Base-by-base conservation (phyloP, 1,284 basidiomycete genomes). In the Moesziomyces sp. region DNA sequence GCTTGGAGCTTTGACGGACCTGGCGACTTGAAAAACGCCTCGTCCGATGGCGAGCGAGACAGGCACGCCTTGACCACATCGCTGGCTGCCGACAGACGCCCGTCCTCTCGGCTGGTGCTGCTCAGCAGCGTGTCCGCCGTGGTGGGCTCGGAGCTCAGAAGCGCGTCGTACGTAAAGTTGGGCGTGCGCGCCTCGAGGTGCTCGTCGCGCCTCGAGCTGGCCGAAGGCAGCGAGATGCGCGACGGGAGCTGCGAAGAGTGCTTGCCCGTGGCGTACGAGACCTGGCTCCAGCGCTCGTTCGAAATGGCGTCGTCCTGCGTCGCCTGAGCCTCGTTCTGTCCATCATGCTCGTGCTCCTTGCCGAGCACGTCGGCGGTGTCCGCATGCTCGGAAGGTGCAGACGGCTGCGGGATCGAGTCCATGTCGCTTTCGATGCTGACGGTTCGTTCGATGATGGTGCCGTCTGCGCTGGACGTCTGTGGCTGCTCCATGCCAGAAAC, bases 81-180 rank as follows among this genome's bases (percentile, higher is more conserved):
- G 16, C 54, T 52, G n/a, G 50, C 58, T 11, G 49, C 50, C 33
- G 64, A 67, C 42, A 57, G 21, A 5, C 53, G 50, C 16, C 57
- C 58, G 11, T 30, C 50, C 5, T 56, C 58, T 10, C 24, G 43
- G 35, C 49, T 56, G 13, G 58, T 50, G 46, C 50, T 60, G 49
- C 66, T 69, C 46, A 69, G 30, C 47, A 63, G 66, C 19, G 66
- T 59, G 23, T 69, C 66, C 19, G 51, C 33, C n/a, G 66, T 69
- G 7, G 66, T 69, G 18, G 60, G 52, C 46, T 63, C 59, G 0
- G 66, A 63, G 45, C 51, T 54, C 28, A 59, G 52, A 7, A 58
- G 66, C 18, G 54, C 56, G 23, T 69, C 66, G 33, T 63, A 63
- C 5, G 55, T 48, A 26, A 63, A 69, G 42, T 48, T 61, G 3